Percentiles rank a stretch among this genome's conserved stretches.
phyloP scores from a whole-genome alignment of 768 basidiomycete genomes.

The Lentinula boryana region DNA sequence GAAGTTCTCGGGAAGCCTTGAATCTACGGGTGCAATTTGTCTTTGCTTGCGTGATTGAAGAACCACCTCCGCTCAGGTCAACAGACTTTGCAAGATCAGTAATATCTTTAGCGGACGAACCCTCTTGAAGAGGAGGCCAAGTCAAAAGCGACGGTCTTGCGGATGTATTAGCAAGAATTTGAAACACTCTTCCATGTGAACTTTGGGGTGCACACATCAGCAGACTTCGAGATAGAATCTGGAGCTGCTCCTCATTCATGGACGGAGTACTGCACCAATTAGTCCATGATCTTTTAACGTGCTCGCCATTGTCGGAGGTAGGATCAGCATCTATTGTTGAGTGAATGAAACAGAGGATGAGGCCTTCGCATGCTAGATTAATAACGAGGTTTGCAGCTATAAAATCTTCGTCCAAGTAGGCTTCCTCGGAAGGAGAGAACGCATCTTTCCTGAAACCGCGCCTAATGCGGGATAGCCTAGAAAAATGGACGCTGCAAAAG shows the following conservation, averaged over 20 bases:
- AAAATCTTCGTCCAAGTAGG: slow-evolving; percentile 66
- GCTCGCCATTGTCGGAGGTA: slow-evolving; percentile 68
- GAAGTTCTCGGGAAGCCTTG: slow-evolving; percentile 64
- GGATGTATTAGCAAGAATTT: slow-evolving; percentile 63
- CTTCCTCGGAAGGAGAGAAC: slow-evolving; percentile 49
- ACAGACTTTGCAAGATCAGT: slow-evolving; percentile 19
- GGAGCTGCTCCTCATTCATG: slow-evolving; percentile 52
- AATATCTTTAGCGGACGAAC: slow-evolving; percentile 31
- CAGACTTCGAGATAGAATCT: slow-evolving; percentile 55
- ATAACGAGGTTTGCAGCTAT: slow-evolving; percentile 87
- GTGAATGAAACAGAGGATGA: slow-evolving; percentile 87
- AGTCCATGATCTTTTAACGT: slow-evolving; percentile 66
- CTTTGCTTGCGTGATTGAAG: slow-evolving; percentile 51
- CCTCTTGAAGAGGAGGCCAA: slow-evolving; percentile 64
- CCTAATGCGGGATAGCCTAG: slow-evolving; percentile 68
- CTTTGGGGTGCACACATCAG: slow-evolving; percentile 44
- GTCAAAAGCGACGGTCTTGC: slow-evolving; percentile 57
- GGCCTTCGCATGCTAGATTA: slow-evolving; percentile 82
- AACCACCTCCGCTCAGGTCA: slow-evolving; percentile 14
- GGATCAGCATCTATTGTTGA: slow-evolving; percentile 68
- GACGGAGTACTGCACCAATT: slow-evolving; percentile 84
- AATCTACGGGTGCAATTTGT: slow-evolving; percentile 84
- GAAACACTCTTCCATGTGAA: slow-evolving; percentile 52
- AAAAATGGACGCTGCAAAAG: slow-evolving; percentile 65
- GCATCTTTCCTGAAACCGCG: slow-evolving; percentile 65